phyloP scores from a whole-genome alignment of 83 land plant genomes.

The Diphasiastrum complanatum region DNA sequence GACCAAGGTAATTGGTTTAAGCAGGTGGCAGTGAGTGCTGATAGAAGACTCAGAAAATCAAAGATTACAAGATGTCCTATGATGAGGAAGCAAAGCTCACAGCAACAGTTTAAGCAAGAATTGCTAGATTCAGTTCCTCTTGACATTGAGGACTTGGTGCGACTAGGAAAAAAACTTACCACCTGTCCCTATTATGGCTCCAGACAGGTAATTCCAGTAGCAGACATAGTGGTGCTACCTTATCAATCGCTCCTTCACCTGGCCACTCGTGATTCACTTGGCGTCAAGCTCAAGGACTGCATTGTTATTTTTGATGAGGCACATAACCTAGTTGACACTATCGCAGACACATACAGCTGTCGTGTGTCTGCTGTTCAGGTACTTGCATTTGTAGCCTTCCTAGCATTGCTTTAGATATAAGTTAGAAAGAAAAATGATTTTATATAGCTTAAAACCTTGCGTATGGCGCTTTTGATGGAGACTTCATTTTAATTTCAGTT shows the following conservation, averaged over 20 bases:
- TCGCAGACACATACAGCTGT: conserved; percentile 73
- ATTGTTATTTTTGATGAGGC: conserved; percentile 90
- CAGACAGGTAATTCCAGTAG: conserved; percentile 56
- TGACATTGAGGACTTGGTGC: conserved; percentile 91
- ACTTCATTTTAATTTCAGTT: too few relatives aligned
- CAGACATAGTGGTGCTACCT: conserved; percentile 87
- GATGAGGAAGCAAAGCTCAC: conserved; percentile 52
- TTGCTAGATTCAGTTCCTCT: conserved; percentile 41
- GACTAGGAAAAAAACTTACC: conserved; percentile 56
- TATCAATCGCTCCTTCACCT: conserved; percentile 83
- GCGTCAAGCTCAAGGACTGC: conserved; percentile 66
- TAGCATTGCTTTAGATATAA: too few relatives aligned
- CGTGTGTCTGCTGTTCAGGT: conserved; percentile 75
- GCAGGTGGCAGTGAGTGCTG: too few relatives aligned
- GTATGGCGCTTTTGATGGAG: too few relatives aligned
- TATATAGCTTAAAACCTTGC: too few relatives aligned
- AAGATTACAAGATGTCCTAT: conserved; percentile 69
- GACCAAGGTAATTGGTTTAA: too few relatives aligned
- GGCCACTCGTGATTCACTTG: conserved; percentile 78
- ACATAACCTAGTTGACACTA: conserved; percentile 88
- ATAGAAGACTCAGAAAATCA: too few relatives aligned
- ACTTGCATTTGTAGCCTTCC: not conserved
- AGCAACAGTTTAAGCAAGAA: conserved; percentile 51
- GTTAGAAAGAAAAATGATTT: too few relatives aligned
- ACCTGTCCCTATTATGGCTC: conserved; percentile 96